Conservation (phyloP, 208 protist genomes). For the Leishmania amazonensis region DNA sequence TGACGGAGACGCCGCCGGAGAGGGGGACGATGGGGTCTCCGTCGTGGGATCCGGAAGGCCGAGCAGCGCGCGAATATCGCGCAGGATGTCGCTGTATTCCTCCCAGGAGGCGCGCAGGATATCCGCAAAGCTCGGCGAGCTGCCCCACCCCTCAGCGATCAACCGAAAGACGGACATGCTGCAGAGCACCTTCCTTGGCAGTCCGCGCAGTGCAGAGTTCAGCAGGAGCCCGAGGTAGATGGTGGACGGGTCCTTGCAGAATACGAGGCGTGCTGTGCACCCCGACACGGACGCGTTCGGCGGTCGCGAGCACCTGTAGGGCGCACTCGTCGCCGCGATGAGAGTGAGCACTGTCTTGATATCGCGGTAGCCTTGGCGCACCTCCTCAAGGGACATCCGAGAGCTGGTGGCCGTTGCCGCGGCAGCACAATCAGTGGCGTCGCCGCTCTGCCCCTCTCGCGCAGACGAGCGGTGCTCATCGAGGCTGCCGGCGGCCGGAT, state of each 20-base stretch:
- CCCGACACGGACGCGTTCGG: constrained; percentile 42
- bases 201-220: constrained; percentile 46
- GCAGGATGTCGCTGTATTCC: constrained; percentile 39
- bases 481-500: not conserved
- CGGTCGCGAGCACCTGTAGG: constrained; percentile 64
- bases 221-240: constrained; percentile 80
- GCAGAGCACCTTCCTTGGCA: constrained; percentile 46
- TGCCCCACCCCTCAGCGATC: constrained; percentile 75
- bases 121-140: constrained; percentile 45
- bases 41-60: not conserved
- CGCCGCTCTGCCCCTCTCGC: not conserved
- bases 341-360: constrained; percentile 62
- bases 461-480: not conserved
- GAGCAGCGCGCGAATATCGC: constrained; percentile 22
- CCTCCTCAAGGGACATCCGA: constrained; percentile 18
- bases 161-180: constrained; percentile 57
- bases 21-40: not conserved
- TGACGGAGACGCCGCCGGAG: not conserved
- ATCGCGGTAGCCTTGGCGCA: constrained; percentile 36
- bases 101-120: constrained; percentile 53
- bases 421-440: not conserved
- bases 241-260: constrained; percentile 71
- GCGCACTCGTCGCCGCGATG: constrained; percentile 48
- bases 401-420: not conserved
- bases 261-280: constrained; percentile 64